Percentiles rank a stretch among this genome's conserved stretches.
Conservation (phyloP, 176 grass and related monocot species). For the Avena eriantha region DNA sequence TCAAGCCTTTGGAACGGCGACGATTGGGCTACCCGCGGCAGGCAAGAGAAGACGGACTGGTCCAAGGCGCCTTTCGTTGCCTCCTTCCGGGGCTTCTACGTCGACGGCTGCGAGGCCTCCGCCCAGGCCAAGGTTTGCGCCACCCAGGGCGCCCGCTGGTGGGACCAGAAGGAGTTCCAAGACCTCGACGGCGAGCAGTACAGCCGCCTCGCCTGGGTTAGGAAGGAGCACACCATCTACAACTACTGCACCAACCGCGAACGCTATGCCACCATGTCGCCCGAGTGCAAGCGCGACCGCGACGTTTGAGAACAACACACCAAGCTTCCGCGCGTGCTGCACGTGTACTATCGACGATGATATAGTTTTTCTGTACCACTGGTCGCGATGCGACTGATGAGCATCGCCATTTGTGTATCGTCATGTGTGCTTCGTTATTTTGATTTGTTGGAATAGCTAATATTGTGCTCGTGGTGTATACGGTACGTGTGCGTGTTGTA, state of each 20-base stretch:
- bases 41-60: slow-evolving; percentile 86
- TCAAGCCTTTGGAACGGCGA: slow-evolving; percentile 71
- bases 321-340: no score
- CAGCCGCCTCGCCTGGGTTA: slow-evolving; percentile 47
- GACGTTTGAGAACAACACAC: slow-evolving; percentile 49
- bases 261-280: slow-evolving; percentile 44
- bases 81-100: slow-evolving; percentile 72
- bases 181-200: slow-evolving; percentile 73
- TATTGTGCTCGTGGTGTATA: no score
- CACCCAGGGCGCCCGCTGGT: slow-evolving; percentile 76
- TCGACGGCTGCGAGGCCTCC: slow-evolving; percentile 79
- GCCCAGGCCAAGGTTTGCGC: slow-evolving; percentile 61
- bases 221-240: slow-evolving; percentile 59
- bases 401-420: no score
- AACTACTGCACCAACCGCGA: slow-evolving; percentile 73
- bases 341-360: no score
- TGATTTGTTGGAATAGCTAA: no score
- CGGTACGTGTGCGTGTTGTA: no score
- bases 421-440: neutral
- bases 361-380: no score
- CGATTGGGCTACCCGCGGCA: slow-evolving; percentile 69
- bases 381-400: no score
- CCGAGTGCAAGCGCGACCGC: slow-evolving; percentile 61
- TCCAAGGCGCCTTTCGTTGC: slow-evolving; percentile 68
- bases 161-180: slow-evolving; percentile 71